phyloP scores from a whole-genome alignment of 1,284 basidiomycete species.

The Heterobasidion parviporum region DNA sequence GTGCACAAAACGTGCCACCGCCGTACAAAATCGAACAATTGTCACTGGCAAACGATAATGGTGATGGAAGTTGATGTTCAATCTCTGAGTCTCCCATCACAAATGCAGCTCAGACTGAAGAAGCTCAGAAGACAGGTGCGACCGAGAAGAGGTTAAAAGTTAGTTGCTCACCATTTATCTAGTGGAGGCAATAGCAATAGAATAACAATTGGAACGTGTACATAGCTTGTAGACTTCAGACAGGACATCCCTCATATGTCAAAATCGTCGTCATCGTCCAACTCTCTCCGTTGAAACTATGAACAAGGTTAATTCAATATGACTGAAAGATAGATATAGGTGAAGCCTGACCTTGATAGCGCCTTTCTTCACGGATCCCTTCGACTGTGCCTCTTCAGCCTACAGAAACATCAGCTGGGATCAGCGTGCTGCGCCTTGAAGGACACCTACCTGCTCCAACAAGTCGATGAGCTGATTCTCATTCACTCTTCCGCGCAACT shows the following conservation, averaged over 20 bases:
- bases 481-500: constrained; percentile 77
- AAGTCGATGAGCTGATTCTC: constrained; percentile 89
- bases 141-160: no score
- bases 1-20: no score
- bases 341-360: constrained; percentile 51
- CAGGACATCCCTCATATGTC: constrained; percentile 37
- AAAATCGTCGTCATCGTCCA: constrained; percentile 70
- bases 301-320: neutral
- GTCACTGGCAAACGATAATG: no score
- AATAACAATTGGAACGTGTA: neutral
- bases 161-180: no score
- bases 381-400: constrained; percentile 63
- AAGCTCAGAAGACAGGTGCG: no score
- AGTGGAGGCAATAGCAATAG: neutral
- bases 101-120: no score
- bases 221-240: neutral
- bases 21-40: no score
- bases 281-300: constrained; percentile 67
- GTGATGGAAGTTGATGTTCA: no score
- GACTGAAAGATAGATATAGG: neutral
- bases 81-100: no score
- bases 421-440: neutral
- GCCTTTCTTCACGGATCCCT: constrained; percentile 45
- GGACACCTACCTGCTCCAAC: constrained; percentile 74
- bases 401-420: constrained; percentile 15